Evolutionary conservation across 2,329 filamentous ascomycete genomes (phyloP), one percentile per base, ranked within the genome.

Genomic region (Pseudocercospora eumusae): DNA sequence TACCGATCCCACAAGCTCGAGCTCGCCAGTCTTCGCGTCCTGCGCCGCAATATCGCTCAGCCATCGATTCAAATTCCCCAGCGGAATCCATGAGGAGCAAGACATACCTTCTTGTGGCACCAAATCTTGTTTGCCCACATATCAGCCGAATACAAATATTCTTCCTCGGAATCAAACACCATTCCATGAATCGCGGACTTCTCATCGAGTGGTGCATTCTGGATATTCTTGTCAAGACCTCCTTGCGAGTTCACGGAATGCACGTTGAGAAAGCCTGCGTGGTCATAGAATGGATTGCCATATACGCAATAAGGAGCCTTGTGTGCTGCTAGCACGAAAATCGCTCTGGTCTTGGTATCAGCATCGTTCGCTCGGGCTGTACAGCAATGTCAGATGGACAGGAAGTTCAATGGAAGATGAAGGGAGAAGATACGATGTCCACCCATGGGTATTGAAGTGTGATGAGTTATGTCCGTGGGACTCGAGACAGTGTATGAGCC

Each of bases 281-380:
- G 84, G 64, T 91, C 86, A 81, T 96, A 96, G 77, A 96, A 96
- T 8, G 92, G 92, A 76, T 95, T 95, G 75, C 90, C 90, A 78
- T 96, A 96, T 65, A 96, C 90, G 69, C 85, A 86, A 76, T 92
- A 91, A 0, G 92, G 92, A 1, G 91, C 83, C 70, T 91, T 84
- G 69, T 87, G 84, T 21, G 91, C 90, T 28, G 92, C 89, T 56
- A 96, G 86, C 61, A 93, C 84, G 80, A 96, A 96, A 76, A 96
- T 96, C 70, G 92, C 92, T 65, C 92, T 87, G 4, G 92, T 96
- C 77, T 92, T 93, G 63, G 90, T 91, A 57, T 88, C 84, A 63
- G 84, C 75, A 66, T 85, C 85, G 68, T 86, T 82, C 56, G 92
- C 91, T 69, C 83, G 82, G 63, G 87, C 89, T 92, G 71, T 66